Conservation (phyloP, 345 rosid species). For the Erysimum cheiranthoides region DNA sequence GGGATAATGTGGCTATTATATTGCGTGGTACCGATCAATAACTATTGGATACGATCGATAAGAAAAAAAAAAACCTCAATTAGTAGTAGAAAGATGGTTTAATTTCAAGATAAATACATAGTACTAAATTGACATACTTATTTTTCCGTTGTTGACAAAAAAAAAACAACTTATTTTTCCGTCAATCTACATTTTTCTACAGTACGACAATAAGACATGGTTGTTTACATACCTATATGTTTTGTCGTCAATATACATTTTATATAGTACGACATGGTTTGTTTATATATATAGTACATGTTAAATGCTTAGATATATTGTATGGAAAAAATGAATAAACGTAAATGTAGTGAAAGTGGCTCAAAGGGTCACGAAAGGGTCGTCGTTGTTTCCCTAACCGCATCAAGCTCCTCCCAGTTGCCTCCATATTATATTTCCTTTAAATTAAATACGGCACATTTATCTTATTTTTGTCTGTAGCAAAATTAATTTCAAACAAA, state of each 20-base stretch:
- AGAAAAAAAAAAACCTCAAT: not conserved
- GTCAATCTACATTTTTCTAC: not conserved
- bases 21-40: not conserved
- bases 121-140: not conserved
- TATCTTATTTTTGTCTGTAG: slow-evolving; percentile 20
- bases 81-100: not conserved
- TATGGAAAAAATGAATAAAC: not conserved
- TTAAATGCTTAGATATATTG: not conserved
- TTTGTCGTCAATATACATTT: not conserved
- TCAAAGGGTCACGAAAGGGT: slow-evolving; percentile 60
- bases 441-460: not conserved
- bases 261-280: not conserved
- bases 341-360: slow-evolving; percentile 46
- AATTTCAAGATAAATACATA: not conserved
- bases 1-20: not conserved
- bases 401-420: slow-evolving; percentile 38
- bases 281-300: not conserved
- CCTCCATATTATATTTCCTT: slow-evolving; percentile 31
- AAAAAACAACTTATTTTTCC: not conserved
- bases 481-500: not conserved
- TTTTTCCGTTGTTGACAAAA: too few species aligned
- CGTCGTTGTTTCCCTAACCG: slow-evolving; percentile 39
- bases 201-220: not conserved
- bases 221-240: not conserved
- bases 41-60: not conserved